A percentile compares a stretch with the other conserved stretches of the same genome.
phyloP scores from a whole-genome alignment of 176 grass and related monocot species.

The Chloris gayana region DNA sequence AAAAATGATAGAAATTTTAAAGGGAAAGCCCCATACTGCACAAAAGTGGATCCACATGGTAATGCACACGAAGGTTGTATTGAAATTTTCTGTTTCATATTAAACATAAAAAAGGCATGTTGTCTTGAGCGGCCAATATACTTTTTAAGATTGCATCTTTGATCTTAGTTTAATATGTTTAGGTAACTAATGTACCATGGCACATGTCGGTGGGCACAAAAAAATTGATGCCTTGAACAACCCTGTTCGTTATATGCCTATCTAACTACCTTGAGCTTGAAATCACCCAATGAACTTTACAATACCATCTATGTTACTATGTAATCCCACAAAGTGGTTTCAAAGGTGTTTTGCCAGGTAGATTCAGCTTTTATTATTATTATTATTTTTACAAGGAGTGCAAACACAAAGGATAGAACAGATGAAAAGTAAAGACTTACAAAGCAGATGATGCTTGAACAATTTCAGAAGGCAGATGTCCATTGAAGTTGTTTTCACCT shows the following conservation, averaged over 20 bases:
- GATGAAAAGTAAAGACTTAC: conserved; percentile 40
- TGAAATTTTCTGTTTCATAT: background rate
- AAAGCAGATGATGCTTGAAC: conserved; percentile 10
- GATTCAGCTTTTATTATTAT: background rate
- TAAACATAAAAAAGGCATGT: background rate
- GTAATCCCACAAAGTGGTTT: background rate
- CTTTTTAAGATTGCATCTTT: background rate
- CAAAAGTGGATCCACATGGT: conserved; percentile 8
- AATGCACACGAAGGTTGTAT: background rate
- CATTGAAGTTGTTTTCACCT: conserved; percentile 52
- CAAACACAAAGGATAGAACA: background rate
- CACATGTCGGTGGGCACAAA: background rate
- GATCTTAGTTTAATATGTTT: background rate
- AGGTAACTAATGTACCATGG: background rate
- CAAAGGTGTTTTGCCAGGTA: background rate
- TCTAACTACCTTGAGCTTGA: too few relatives aligned
- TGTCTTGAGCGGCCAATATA: background rate
- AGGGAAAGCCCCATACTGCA: background rate
- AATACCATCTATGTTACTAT: background rate
- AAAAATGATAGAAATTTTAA: background rate
- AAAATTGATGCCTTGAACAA: too few relatives aligned
- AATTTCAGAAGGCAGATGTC: conserved; percentile 37
- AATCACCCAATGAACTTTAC: background rate
- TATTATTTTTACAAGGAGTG: background rate
- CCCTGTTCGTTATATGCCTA: too few relatives aligned